Base-by-base conservation (phyloP, 371 early-diverging fungal species). In the Blakeslea trispora region DNA sequence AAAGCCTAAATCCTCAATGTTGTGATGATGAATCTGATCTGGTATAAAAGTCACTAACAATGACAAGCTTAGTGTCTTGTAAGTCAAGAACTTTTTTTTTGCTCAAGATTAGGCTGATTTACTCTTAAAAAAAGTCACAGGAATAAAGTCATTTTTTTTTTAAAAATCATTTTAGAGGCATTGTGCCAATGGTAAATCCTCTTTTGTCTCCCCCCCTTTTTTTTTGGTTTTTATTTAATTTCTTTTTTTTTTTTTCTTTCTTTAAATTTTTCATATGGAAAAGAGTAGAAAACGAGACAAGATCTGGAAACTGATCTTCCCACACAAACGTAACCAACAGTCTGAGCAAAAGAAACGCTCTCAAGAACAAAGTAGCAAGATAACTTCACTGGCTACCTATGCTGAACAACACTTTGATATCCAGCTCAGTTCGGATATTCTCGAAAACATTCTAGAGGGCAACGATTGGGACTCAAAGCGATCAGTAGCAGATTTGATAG, bases 391-490 rank as follows among this genome's bases (percentile, higher is more conserved):
- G 5, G 37, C 59, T 1, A 64, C 49, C 3, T 71, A 64, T 58
- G 68, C 63, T 3, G 28, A 41, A 21, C 46, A 47, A 1, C 50
- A 66, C 34, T 69, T 72, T 32, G 57, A 61, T 8, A 24, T 69
- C 13, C 43, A 1, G 5, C 43, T 73, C 1, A 61, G 63, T 31
- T 28, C 42, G 3, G 55, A 64, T 40, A 8, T 58, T 7, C 46
- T 71, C 15, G 64, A 61, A 31, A 57, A 45, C 15, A 45, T 72
- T 18, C 35, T 75, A 4, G 61, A 62, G 39, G 53, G 45, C 18
- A 68, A 71, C 19, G 54, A 59, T 3, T 75, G 76, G 76, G 64
- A 75, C 44, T 37, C 61, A 10, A 72, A 72, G 50, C 60, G 45
- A 22, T 64, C 76, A 15, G 47, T 65, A 31, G 32, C 39, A 3